Percentiles rank a stretch among this genome's conserved stretches.
These are phyloP conservation scores for Cryphonectria naterciae DNA, from an alignment of 2,329 filamentous ascomycete species.

Conservation along the genomic window DNA sequence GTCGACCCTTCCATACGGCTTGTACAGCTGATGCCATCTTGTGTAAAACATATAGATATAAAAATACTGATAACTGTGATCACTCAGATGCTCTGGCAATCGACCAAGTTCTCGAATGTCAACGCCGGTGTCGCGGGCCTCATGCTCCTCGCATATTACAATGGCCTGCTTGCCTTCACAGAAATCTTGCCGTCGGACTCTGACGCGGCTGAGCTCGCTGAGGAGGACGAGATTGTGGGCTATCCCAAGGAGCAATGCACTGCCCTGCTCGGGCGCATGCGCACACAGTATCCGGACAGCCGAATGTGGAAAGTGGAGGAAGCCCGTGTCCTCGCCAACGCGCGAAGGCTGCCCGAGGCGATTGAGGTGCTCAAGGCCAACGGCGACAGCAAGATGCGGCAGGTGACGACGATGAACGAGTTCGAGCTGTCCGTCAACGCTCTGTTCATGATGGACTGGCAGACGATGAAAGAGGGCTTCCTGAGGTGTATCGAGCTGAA, in stretches of 20 bases:
- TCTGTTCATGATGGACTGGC: slow-evolving; percentile 80
- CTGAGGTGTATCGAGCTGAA: slow-evolving; percentile 77
- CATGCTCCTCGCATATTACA: slow-evolving; percentile 83
- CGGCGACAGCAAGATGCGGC: slow-evolving; percentile 75
- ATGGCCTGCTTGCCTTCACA: slow-evolving; percentile 80
- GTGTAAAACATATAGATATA: too few species aligned
- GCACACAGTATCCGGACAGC: slow-evolving; percentile 76
- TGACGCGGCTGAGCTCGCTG: slow-evolving; percentile 51
- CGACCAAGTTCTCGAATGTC: slow-evolving; percentile 82
- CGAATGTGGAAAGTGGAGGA: slow-evolving; percentile 89
- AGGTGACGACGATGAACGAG: slow-evolving; percentile 80
- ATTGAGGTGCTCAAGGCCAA: slow-evolving; percentile 66
- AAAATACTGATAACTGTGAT: neutral
- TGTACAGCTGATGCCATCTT: too few species aligned
- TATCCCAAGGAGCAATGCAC: slow-evolving; percentile 73
- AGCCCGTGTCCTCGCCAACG: slow-evolving; percentile 73
- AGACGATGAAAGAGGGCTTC: slow-evolving; percentile 74
- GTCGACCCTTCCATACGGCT: neutral
- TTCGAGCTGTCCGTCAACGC: slow-evolving; percentile 82
- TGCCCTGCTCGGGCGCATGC: slow-evolving; percentile 73
- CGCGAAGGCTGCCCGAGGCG: slow-evolving; percentile 68
- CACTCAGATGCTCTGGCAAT: slow-evolving; percentile 78
- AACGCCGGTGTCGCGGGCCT: slow-evolving; percentile 91
- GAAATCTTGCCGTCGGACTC: slow-evolving; percentile 77
- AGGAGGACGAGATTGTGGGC: slow-evolving; percentile 64